Evolutionary conservation across 2,329 filamentous ascomycete genomes (phyloP).

Genomic region (Aspergillus eucalypticola): DNA sequence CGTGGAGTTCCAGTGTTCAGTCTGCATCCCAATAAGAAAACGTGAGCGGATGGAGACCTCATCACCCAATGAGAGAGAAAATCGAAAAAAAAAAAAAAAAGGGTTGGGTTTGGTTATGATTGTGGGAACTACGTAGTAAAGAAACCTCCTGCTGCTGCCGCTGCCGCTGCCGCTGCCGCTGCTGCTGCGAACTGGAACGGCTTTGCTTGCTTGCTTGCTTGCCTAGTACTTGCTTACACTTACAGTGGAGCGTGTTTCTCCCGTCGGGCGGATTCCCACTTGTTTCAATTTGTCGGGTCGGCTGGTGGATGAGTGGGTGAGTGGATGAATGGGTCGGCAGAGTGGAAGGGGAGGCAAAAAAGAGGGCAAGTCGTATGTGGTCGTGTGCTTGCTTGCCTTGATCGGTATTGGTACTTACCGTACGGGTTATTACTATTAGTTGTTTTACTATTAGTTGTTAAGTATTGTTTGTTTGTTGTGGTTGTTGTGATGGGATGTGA

Average conservation of each 20-base stretch:
- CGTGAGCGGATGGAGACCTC: neutral
- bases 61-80: too few relatives aligned
- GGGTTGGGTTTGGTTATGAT: too few relatives aligned
- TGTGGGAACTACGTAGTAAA: too few relatives aligned
- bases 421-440: neutral
- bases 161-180: neutral
- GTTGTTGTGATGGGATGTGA: neutral
- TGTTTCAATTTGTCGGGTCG: neutral
- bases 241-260: neutral
- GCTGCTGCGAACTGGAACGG: neutral
- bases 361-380: neutral
- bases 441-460: too few relatives aligned
- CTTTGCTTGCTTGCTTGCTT: neutral
- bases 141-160: too few relatives aligned
- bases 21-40: neutral
- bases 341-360: neutral
- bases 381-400: conserved; percentile 2
- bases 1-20: neutral
- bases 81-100: too few relatives aligned
- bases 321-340: neutral
- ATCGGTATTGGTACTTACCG: neutral
- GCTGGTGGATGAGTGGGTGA: neutral
- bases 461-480: too few relatives aligned
- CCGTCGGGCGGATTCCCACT: neutral
- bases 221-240: too few relatives aligned